Conservation (phyloP, 1,284 basidiomycete species). For the Pulchroboletus neoregius region DNA sequence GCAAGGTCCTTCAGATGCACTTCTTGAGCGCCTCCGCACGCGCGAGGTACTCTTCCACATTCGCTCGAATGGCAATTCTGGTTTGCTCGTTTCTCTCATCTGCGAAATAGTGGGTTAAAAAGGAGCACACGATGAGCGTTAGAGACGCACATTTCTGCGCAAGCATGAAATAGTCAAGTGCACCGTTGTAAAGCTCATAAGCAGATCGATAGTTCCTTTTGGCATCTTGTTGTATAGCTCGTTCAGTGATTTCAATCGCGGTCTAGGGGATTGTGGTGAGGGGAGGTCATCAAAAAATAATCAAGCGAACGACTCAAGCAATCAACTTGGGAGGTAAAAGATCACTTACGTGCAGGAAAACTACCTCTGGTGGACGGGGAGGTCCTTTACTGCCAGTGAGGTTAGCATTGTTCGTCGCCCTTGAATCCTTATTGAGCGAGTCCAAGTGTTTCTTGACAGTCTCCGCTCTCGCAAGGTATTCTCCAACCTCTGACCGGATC, state of each 20-base stretch:
- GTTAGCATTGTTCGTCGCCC: slow-evolving; percentile 14
- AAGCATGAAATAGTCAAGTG: slow-evolving; percentile 97
- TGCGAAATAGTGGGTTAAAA: slow-evolving; percentile 31
- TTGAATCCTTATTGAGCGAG: slow-evolving; percentile 1
- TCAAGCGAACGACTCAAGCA: neutral
- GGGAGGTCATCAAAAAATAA: neutral
- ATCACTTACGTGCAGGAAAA: slow-evolving; percentile 16
- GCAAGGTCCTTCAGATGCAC: slow-evolving; percentile 33
- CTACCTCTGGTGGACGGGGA: slow-evolving; percentile 16
- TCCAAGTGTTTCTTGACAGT: slow-evolving; percentile 80
- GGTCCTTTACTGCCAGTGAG: neutral
- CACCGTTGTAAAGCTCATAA: slow-evolving; percentile 89
- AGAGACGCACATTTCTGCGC: slow-evolving; percentile 44
- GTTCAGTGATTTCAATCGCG: slow-evolving; percentile 83
- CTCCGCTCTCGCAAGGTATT: slow-evolving; percentile 92
- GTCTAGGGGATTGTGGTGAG: slow-evolving; percentile 41
- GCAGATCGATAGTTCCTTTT: slow-evolving; percentile 92
- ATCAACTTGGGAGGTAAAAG: neutral
- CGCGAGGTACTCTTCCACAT: slow-evolving; percentile 88
- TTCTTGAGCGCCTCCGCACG: slow-evolving; percentile 94
- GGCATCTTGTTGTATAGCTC: slow-evolving; percentile 88
- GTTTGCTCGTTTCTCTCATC: slow-evolving; percentile 95
- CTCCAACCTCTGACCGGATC: slow-evolving; percentile 84
- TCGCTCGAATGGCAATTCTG: slow-evolving; percentile 79
- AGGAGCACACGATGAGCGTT: neutral